Evolutionary conservation across 1,139 yeast genomes (phyloP).

Genomic region (Protomyces pachydermus): DNA sequence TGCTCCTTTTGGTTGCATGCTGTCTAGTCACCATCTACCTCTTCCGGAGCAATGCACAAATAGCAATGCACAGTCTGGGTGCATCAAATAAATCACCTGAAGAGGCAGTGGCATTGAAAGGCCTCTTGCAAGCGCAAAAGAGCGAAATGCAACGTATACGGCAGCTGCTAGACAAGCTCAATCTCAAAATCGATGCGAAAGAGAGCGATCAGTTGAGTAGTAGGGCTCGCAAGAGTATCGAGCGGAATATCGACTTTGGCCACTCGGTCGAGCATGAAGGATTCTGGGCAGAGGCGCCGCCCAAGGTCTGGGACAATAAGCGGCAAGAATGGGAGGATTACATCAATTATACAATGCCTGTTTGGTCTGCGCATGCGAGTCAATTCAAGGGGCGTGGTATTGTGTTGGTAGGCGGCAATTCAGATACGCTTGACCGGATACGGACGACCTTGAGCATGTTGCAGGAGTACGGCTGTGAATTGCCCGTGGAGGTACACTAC

Average conservation of each 20-base stretch:
- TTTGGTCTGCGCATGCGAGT: conserved; percentile 14
- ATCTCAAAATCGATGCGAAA: conserved; percentile 11
- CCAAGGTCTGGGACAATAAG: conserved; percentile 23
- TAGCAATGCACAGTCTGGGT: not conserved
- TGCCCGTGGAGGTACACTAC: conserved; percentile 25
- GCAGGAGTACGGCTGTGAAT: conserved; percentile 14
- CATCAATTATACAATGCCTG: conserved; percentile 20
- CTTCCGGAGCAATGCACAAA: not conserved
- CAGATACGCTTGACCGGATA: conserved; percentile 11
- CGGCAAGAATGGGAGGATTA: conserved; percentile 25
- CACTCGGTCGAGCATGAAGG: conserved; percentile 27
- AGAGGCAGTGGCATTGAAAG: not conserved
- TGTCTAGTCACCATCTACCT: not conserved
- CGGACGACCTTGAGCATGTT: conserved; percentile 25
- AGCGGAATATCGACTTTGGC: conserved; percentile 23
- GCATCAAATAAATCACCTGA: not conserved
- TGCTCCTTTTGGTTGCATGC: not conserved
- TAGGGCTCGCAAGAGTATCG: conserved; percentile 15
- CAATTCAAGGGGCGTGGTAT: conserved; percentile 19
- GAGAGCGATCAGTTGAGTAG: conserved; percentile 9
- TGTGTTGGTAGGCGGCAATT: conserved; percentile 23
- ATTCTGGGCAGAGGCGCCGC: conserved; percentile 26
- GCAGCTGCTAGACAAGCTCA: conserved; percentile 12
- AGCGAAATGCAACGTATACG: conserved; percentile 13
- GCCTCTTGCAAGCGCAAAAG: conserved; percentile 9